Evolutionary conservation across 148 eudicot genomes (phyloP).

Genomic region (Silene uniflora): DNA sequence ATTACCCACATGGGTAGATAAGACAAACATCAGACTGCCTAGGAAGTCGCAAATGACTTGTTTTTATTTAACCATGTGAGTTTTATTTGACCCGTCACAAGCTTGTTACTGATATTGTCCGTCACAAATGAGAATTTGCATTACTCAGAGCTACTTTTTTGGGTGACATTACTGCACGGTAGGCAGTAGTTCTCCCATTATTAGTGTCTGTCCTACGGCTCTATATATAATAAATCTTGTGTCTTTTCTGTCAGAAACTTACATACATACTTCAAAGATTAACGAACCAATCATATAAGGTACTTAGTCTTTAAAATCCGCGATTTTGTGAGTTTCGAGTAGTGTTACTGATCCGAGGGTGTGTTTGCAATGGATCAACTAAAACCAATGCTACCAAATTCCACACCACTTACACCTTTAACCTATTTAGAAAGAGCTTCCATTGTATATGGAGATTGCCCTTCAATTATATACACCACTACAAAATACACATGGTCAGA

Average conservation of each 20-base stretch:
- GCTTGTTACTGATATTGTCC: no score
- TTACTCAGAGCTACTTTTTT: no score
- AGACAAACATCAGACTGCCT: no score
- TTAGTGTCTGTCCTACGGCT: not conserved
- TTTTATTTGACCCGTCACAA: no score
- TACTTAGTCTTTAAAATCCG: not conserved
- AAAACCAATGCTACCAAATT: constrained; percentile 18
- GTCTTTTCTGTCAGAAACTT: not conserved
- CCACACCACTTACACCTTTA: constrained; percentile 23
- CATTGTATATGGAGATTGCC: constrained; percentile 12
- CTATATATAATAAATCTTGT: not conserved
- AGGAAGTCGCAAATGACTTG: no score
- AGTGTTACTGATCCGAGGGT: no score
- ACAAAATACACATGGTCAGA: constrained; percentile 18
- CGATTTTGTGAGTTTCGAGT: not conserved
- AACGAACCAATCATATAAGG: not conserved
- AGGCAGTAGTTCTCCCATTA: constrained; percentile 13
- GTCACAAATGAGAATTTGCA: no score
- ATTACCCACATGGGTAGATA: no score
- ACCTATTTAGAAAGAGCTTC: constrained; percentile 18
- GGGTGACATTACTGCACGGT: constrained; percentile 8
- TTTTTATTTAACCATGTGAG: no score
- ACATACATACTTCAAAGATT: not conserved
- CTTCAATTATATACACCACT: constrained; percentile 21
- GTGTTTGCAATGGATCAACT: constrained; percentile 16